Base-by-base conservation (phyloP, 257 asterid species). In the Solanum dulcamara region DNA sequence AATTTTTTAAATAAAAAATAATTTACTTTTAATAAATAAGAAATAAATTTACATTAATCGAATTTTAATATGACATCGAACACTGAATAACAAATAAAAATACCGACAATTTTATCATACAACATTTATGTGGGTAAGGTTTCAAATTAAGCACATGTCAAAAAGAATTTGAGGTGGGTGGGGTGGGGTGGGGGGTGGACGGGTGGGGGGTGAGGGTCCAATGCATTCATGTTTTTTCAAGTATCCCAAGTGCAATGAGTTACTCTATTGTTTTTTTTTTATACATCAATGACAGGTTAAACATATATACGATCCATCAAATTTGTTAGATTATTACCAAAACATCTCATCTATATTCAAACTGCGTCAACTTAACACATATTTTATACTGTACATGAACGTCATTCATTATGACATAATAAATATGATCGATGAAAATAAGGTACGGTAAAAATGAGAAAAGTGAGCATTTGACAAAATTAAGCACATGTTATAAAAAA, bases 371-470 rank as follows among this genome's bases (percentile, higher is more conserved):
- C 24, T 60, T 60, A 24, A 24, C 3, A 60, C 7, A 12, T n/a
- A 60, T 24, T 60, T 64, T 11, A 28, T 6, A 28, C 2, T 0
- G 9, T 28, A 14, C 38, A 20, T 11, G 4, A 24, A 24, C 2
- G 7, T 12, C 37, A 62, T 12, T 62, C 18, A 3, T 4, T 60
- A 26, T 62, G 10, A 62, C 14, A 24, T 12, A 59, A 10, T 5
- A 59, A 4, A 59, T 59, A n/a, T 59, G 15, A 59, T n/a, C 13
- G 17, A 59, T 26, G 3, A 5, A 4, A 62, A 11, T 62, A 26
- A 2, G 2, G 1, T 28, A 11, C 0, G 0, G 12, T 0, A 62
- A 0, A 62, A 26, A 18, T 5, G 1, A 5, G 6, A 59, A 57
- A 60, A 12, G 33, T 26, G 5, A 62, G 5, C 12, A 5, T 11